Evolutionary conservation across 169 alveolate species (phyloP).

Genomic region (Besnoitia besnoiti): DNA sequence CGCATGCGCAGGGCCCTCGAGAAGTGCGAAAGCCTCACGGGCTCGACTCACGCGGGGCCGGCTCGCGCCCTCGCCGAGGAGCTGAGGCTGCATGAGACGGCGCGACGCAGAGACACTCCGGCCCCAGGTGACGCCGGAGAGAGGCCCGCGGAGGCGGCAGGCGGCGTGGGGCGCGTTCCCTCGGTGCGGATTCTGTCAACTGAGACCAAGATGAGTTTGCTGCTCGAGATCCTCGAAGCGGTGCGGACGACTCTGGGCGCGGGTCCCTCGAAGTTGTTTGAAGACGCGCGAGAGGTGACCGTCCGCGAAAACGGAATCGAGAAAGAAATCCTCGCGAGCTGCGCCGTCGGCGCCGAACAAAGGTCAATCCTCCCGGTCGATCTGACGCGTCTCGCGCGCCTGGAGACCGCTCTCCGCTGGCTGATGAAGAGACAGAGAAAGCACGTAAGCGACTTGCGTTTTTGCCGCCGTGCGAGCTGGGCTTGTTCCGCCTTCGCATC

Average conservation of each 20-base stretch:
- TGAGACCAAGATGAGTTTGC: not conserved
- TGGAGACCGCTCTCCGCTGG: constrained; percentile 17
- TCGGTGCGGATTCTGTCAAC: not conserved
- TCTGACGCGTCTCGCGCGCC: constrained; percentile 1
- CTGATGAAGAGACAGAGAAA: not conserved
- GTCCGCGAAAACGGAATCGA: not conserved
- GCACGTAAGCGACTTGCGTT: not conserved
- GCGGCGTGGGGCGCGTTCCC: not conserved
- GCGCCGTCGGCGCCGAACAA: not conserved
- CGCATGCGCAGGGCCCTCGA: constrained; percentile 5
- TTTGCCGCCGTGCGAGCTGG: no score
- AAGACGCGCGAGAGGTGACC: not conserved
- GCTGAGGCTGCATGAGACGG: not conserved
- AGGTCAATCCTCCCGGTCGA: not conserved
- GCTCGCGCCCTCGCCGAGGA: not conserved
- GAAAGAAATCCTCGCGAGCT: not conserved
- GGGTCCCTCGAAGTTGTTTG: not conserved
- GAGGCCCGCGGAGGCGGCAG: not conserved
- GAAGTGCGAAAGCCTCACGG: not conserved
- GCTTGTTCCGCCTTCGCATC: not conserved
- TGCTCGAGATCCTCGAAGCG: not conserved
- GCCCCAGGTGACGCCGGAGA: no score
- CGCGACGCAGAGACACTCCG: no score
- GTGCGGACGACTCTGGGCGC: not conserved
- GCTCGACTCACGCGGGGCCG: not conserved